Percentiles rank a stretch among this genome's conserved stretches.
Evolutionary conservation across 257 asterid genomes (phyloP).

Genomic region (Solanum etuberosum): DNA sequence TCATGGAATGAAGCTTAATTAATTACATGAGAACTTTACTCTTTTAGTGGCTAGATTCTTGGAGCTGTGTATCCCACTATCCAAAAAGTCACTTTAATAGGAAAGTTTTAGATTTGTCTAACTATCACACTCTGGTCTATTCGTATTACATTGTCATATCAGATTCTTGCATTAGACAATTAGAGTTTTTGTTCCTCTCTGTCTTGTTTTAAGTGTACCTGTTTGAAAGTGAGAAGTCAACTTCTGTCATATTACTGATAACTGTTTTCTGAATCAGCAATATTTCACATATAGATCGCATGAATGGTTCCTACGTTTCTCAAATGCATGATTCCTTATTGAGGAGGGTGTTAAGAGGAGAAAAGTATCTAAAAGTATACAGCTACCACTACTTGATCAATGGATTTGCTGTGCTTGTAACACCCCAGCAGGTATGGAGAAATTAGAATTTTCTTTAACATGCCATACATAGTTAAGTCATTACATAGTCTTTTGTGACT

Average conservation of each 20-base stretch:
- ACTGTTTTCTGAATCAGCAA: slow-evolving; percentile 35
- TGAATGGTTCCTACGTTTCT: slow-evolving; percentile 29
- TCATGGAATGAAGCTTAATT: not conserved
- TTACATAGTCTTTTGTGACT: not conserved
- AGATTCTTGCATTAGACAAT: not conserved
- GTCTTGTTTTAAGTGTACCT: not conserved
- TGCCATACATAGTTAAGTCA: not conserved
- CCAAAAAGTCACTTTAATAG: not conserved
- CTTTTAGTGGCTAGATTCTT: not conserved
- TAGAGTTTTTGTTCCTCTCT: not conserved
- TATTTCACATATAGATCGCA: slow-evolving; percentile 25
- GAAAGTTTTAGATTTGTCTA: not conserved
- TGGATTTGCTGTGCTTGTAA: slow-evolving; percentile 87
- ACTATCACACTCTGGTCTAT: not conserved
- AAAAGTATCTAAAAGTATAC: slow-evolving; percentile 71
- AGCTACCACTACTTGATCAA: slow-evolving; percentile 88
- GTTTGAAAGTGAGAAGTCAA: not conserved
- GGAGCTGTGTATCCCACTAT: not conserved
- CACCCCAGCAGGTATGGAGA: slow-evolving; percentile 54
- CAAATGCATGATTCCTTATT: slow-evolving; percentile 68
- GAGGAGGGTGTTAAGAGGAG: slow-evolving; percentile 49
- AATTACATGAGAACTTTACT: not conserved
- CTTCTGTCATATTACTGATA: not conserved
- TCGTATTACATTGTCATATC: not conserved
- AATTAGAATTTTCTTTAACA: not conserved